Percentiles rank a stretch among this genome's conserved stretches.
phyloP scores from a whole-genome alignment of 2,329 filamentous ascomycete species.

The Emmonsiellopsis sp. region DNA sequence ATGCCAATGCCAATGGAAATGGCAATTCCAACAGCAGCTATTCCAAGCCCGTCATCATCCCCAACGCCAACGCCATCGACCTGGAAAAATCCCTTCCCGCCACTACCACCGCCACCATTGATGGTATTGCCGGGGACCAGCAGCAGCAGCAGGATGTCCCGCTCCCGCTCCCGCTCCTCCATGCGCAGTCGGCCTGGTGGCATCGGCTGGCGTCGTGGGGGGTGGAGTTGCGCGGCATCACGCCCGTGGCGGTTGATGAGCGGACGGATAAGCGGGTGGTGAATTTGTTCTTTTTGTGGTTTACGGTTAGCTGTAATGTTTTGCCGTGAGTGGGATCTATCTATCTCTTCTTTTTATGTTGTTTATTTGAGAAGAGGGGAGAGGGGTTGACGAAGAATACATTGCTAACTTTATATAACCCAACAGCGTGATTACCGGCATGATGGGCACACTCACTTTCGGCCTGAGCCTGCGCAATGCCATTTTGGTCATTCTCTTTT shows the following conservation, averaged over 20 bases:
- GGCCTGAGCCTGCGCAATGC: constrained; percentile 11
- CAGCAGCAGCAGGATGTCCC: background rate
- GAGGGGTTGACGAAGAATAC: background rate
- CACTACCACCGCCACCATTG: background rate
- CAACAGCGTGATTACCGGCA: constrained; percentile 11
- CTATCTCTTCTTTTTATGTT: background rate
- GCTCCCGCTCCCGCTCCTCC: background rate
- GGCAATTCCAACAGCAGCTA: too few relatives aligned
- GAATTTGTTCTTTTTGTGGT: constrained; percentile 48
- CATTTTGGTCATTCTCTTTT: constrained; percentile 17
- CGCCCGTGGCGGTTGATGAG: constrained; percentile 47
- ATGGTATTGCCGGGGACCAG: background rate
- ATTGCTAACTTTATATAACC: background rate
- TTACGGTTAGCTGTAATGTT: constrained; percentile 49
- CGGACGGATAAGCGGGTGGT: constrained; percentile 46
- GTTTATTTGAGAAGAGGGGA: background rate
- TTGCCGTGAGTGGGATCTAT: constrained; percentile 42
- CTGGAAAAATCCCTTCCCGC: background rate
- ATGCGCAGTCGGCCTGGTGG: constrained; percentile 2
- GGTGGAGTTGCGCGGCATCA: constrained; percentile 47
- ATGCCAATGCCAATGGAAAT: too few relatives aligned
- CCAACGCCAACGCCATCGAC: too few relatives aligned
- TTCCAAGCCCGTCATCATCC: too few relatives aligned
- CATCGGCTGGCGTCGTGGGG: constrained; percentile 23
- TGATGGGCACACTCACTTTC: constrained; percentile 12